Percentiles rank a stretch among this genome's conserved stretches.
These are phyloP conservation scores for Nigrograna mackinnonii DNA, from an alignment of 2,329 filamentous ascomycete species.

Conservation along the genomic window DNA sequence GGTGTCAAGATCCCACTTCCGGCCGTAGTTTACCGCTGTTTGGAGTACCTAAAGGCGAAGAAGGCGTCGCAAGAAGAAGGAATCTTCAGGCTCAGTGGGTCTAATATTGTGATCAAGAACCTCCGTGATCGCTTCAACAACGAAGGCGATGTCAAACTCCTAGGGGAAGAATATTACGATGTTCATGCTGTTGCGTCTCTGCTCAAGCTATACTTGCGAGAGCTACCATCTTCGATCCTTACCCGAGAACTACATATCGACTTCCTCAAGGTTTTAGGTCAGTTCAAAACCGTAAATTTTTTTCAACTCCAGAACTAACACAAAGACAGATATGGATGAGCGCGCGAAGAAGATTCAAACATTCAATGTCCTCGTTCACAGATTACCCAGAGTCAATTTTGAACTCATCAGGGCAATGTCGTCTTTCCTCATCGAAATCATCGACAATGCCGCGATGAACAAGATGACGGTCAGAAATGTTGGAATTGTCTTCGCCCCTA, in stretches of 20 bases:
- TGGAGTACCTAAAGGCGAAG: conserved; percentile 87
- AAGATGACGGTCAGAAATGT: conserved; percentile 98
- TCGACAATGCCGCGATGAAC: conserved; percentile 86
- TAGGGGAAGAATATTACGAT: conserved; percentile 88
- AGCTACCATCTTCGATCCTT: conserved; percentile 87
- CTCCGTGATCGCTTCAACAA: conserved; percentile 91
- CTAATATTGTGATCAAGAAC: conserved; percentile 89
- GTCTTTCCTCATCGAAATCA: conserved; percentile 86
- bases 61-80: conserved; percentile 86
- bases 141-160: conserved; percentile 87
- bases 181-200: conserved; percentile 95
- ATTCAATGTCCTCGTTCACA: conserved; percentile 77
- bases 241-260: conserved; percentile 89
- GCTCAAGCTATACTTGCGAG: conserved; percentile 90
- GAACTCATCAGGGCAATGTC: conserved; percentile 83
- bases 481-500: conserved; percentile 96
- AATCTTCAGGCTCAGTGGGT: conserved; percentile 96
- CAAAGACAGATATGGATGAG: conserved; percentile 67
- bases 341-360: conserved; percentile 75
- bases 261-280: conserved; percentile 77
- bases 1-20: conserved; percentile 79
- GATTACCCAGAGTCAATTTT: conserved; percentile 78
- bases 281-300: conserved; percentile 20
- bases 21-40: conserved; percentile 91
- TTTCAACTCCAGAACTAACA: conserved; percentile 21